phyloP scores from a whole-genome alignment of 768 basidiomycete genomes.

The Lactarius tabidus region DNA sequence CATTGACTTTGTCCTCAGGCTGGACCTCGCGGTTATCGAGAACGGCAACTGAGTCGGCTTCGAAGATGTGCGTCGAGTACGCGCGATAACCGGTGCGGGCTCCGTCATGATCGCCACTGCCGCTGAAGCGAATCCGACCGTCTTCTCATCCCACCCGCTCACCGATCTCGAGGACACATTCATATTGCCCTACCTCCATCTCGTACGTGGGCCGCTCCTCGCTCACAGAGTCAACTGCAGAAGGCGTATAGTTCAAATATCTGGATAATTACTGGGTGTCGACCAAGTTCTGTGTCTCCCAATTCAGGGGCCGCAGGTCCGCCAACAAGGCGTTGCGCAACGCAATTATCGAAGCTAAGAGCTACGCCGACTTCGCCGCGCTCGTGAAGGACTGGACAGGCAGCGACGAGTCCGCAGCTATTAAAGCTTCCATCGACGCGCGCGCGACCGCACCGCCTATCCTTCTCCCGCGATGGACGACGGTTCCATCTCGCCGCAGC shows the following conservation, averaged over 20 bases:
- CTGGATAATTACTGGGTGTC: conserved; percentile 75
- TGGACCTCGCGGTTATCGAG: too few relatives aligned
- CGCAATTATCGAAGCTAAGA: conserved; percentile 55
- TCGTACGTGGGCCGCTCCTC: conserved; percentile 47
- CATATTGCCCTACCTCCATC: conserved; percentile 65
- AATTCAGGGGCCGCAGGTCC: conserved; percentile 71
- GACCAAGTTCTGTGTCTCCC: conserved; percentile 83
- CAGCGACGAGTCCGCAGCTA: conserved; percentile 22
- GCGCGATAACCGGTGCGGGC: conserved; percentile 77
- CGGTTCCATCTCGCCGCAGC: too few relatives aligned
- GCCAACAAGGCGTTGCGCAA: conserved; percentile 55
- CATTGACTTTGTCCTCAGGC: too few relatives aligned
- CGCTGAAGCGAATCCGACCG: conserved; percentile 88
- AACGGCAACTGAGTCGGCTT: conserved; percentile 88
- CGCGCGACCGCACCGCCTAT: conserved; percentile 14
- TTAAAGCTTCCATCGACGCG: conserved; percentile 17
- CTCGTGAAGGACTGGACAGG: conserved; percentile 26
- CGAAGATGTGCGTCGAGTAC: conserved; percentile 69
- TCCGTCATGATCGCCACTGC: conserved; percentile 96
- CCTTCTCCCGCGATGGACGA: conserved; percentile 10
- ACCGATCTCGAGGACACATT: conserved; percentile 65
- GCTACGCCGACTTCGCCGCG: conserved; percentile 35
- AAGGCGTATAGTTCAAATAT: conserved; percentile 54
- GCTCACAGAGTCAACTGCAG: neutral
- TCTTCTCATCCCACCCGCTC: conserved; percentile 71